Percentiles rank a stretch among this genome's conserved stretches.
Conservation (phyloP, 805 yeast species). For the Candida michaelii region DNA sequence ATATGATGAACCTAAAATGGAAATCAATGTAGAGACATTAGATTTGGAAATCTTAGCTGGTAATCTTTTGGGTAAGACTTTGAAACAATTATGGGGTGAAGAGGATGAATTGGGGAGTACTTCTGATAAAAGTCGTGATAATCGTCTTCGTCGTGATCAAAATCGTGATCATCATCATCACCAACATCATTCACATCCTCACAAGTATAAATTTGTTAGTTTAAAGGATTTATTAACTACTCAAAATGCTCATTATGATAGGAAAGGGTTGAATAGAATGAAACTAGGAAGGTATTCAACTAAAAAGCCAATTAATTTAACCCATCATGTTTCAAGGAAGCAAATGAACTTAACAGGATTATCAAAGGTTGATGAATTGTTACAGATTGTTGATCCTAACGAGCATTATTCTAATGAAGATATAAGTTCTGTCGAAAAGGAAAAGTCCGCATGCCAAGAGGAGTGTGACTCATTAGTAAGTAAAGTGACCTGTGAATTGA, state of each 20-base stretch:
- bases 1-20: constrained; percentile 18
- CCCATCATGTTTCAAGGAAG: background rate
- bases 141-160: background rate
- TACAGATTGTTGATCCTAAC: constrained; percentile 8
- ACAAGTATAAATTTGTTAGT: constrained; percentile 25
- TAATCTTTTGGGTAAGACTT: constrained; percentile 33
- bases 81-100: constrained; percentile 36
- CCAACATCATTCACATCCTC: constrained; percentile 1
- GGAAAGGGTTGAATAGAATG: constrained; percentile 37
- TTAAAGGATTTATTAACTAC: constrained; percentile 29
- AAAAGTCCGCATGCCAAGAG: background rate
- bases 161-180: constrained; percentile 4
- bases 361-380: constrained; percentile 10
- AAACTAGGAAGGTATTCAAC: constrained; percentile 24
- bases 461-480: background rate
- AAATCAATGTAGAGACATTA: constrained; percentile 39
- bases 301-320: constrained; percentile 9
- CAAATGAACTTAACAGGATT: constrained; percentile 10
- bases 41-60: constrained; percentile 37
- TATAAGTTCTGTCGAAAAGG: background rate
- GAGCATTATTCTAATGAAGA: background rate
- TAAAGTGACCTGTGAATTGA: constrained; percentile 15
- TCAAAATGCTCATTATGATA: constrained; percentile 19
- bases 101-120: constrained; percentile 1
- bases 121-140: constrained; percentile 6